phyloP scores from a whole-genome alignment of 768 basidiomycete species.

The Scleroderma bovista region DNA sequence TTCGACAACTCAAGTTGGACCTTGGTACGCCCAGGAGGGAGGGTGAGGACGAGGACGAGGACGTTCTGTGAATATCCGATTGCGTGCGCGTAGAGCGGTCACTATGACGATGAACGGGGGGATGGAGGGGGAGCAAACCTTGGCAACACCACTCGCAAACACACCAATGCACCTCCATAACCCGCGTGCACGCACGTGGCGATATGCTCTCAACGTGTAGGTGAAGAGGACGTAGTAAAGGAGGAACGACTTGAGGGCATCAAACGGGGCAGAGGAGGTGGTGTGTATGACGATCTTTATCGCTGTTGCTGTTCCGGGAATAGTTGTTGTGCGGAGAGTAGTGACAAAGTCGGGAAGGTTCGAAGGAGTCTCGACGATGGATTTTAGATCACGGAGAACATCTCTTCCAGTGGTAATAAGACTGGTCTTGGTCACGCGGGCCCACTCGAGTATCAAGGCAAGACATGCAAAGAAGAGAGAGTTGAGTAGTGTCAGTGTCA shows the following conservation, averaged over 20 bases:
- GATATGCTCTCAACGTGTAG: constrained; percentile 20
- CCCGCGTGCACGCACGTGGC: constrained; percentile 37
- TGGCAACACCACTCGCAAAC: constrained; percentile 23
- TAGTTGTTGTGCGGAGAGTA: not conserved
- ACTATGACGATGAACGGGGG: not conserved
- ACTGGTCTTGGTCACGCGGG: not conserved
- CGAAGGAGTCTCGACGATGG: not conserved
- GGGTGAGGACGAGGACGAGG: constrained; percentile 41
- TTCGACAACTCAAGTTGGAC: constrained; percentile 59
- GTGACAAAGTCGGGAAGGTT: not conserved
- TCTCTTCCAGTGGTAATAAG: not conserved
- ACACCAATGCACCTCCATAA: constrained; percentile 21
- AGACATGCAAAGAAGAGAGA: not conserved
- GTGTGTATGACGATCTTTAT: not conserved
- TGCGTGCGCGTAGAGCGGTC: not conserved
- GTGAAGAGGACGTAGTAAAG: constrained; percentile 29
- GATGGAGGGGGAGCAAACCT: constrained; percentile 13
- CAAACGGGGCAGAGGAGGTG: not conserved
- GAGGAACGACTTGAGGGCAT: constrained; percentile 24
- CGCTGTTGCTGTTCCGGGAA: not conserved
- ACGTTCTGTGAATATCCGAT: not conserved
- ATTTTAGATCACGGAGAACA: not conserved
- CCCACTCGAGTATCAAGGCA: not conserved
- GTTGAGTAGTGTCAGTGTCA: not conserved
- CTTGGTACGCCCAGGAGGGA: constrained; percentile 56